A percentile compares a stretch with the other conserved stretches of the same genome.
Evolutionary conservation across 352 stramenopile species (phyloP).

Genomic region (Pythium diclinum): DNA sequence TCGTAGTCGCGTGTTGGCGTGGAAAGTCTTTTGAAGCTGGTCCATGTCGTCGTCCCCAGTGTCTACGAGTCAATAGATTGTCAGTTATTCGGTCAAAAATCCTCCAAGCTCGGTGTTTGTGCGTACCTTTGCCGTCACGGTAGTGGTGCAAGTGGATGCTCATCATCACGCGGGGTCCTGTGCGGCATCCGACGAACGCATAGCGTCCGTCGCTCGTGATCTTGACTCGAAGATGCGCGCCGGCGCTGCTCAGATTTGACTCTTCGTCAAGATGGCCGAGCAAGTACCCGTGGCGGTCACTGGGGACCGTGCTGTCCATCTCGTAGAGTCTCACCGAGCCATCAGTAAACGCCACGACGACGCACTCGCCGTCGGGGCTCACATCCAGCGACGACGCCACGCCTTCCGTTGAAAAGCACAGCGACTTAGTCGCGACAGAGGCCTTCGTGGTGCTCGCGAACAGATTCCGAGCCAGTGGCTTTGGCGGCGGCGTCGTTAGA

Average conservation of each 20-base stretch:
- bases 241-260: constrained; percentile 45
- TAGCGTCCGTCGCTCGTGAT: constrained; percentile 74
- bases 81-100: background rate
- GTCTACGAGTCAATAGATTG: constrained; percentile 33
- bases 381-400: constrained; percentile 75
- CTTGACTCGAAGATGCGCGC: constrained; percentile 67
- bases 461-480: constrained; percentile 46
- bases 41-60: constrained; percentile 77
- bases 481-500: constrained; percentile 27
- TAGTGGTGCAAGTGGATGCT: constrained; percentile 82
- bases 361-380: constrained; percentile 71
- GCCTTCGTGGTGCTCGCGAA: constrained; percentile 35
- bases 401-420: constrained; percentile 79
- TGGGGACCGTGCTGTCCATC: constrained; percentile 82
- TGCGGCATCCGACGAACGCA: constrained; percentile 78
- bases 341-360: constrained; percentile 80
- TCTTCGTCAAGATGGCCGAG: constrained; percentile 81
- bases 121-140: constrained; percentile 74
- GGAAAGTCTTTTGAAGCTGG: constrained; percentile 77
- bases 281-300: constrained; percentile 76
- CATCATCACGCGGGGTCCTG: constrained; percentile 67
- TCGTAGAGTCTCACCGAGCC: constrained; percentile 78
- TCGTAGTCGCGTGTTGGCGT: constrained; percentile 49
- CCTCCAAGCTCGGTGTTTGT: background rate
- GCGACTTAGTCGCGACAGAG: constrained; percentile 55